phyloP scores from a whole-genome alignment of 306 rosid genomes.

The Astragalus glycyphyllos region DNA sequence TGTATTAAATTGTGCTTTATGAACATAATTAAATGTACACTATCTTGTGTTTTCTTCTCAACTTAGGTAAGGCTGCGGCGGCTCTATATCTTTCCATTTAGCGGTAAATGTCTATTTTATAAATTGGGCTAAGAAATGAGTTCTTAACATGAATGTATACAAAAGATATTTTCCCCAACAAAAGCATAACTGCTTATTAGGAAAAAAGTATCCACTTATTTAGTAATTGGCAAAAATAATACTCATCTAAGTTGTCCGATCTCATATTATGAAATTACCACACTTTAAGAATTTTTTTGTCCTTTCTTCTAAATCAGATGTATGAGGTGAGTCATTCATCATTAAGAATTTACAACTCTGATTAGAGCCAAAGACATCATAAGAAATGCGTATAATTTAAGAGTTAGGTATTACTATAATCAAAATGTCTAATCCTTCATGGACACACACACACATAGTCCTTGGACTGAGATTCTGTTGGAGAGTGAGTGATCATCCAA shows the following conservation, averaged over 20 bases:
- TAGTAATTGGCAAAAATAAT: not conserved
- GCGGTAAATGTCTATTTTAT: not conserved
- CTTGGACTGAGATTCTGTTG: constrained; percentile 3
- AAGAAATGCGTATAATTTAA: not conserved
- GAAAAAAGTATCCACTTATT: not conserved
- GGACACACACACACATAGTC: not conserved
- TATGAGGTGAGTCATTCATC: constrained; percentile 16
- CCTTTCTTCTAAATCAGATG: constrained; percentile 34
- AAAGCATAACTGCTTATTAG: not conserved
- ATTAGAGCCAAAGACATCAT: constrained; percentile 8
- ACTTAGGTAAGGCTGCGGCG: no score
- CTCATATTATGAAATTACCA: not conserved
- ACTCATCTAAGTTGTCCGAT: not conserved
- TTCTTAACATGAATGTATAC: not conserved
- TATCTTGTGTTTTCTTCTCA: not conserved
- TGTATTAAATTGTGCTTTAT: constrained; percentile 6
- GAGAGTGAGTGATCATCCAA: constrained; percentile 28
- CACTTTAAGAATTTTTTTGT: constrained; percentile 10
- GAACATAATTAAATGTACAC: not conserved
- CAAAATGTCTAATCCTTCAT: not conserved
- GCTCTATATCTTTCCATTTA: constrained; percentile 1
- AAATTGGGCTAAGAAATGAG: constrained; percentile 1
- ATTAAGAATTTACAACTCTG: not conserved
- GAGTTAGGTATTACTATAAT: not conserved
- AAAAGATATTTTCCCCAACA: no score